A percentile compares a stretch with the other conserved stretches of the same genome.
phyloP scores from a whole-genome alignment of 805 yeast genomes.

The Candida oleophila region DNA sequence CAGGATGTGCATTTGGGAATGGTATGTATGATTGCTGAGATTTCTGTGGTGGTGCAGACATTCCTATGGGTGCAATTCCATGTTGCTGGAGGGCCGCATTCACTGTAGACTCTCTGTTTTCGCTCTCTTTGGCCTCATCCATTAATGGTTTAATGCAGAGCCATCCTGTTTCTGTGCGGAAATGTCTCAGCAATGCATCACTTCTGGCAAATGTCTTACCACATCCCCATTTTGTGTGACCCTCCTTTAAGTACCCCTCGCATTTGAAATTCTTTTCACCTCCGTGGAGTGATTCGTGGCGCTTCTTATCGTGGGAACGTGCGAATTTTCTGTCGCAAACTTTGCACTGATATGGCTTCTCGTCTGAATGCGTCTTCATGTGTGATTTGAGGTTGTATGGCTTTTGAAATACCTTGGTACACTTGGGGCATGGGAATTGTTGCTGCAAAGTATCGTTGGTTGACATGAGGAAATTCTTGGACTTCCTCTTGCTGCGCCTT shows the following conservation, averaged over 20 bases:
- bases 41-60: not conserved
- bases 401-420: constrained; percentile 46
- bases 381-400: constrained; percentile 52
- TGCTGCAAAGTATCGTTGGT: constrained; percentile 3
- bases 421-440: constrained; percentile 38
- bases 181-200: constrained; percentile 76
- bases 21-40: not conserved
- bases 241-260: constrained; percentile 58
- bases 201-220: constrained; percentile 72
- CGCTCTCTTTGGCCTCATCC: constrained; percentile 50
- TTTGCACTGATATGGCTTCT: constrained; percentile 66
- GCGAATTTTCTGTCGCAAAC: constrained; percentile 71
- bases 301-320: constrained; percentile 70
- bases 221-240: constrained; percentile 69
- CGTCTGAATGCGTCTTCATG: constrained; percentile 58
- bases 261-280: constrained; percentile 72
- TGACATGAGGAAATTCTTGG: constrained; percentile 1
- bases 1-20: not conserved
- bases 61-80: not conserved
- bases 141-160: constrained; percentile 63
- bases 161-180: constrained; percentile 74
- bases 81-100: not conserved
- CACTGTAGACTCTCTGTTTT: constrained; percentile 9
- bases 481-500: constrained; percentile 23
- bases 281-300: constrained; percentile 74